Conservation (phyloP, 2,329 filamentous ascomycete genomes). For the Biscogniauxia sp. region DNA sequence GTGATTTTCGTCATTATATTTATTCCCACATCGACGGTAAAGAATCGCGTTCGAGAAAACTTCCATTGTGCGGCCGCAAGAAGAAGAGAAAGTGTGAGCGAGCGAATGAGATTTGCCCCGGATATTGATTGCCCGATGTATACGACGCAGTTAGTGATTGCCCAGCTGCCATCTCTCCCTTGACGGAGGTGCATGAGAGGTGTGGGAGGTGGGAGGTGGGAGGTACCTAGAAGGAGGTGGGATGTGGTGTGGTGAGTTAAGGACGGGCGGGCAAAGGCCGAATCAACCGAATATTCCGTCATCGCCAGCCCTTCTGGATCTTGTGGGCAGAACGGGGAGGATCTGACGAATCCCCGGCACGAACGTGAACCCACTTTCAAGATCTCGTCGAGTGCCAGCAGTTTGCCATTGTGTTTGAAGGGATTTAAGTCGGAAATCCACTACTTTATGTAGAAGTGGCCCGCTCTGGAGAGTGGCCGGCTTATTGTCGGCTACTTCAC, state of each 20-base stretch:
- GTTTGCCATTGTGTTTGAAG: not conserved
- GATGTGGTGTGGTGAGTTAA: too few species aligned
- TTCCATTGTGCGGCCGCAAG: constrained; percentile 5
- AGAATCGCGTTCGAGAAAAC: constrained; percentile 13
- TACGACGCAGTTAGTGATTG: not conserved
- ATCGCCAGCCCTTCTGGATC: not conserved
- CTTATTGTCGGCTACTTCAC: not conserved
- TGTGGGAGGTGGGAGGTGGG: too few species aligned
- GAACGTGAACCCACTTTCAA: not conserved
- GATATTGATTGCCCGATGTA: not conserved
- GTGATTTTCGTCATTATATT: constrained; percentile 17
- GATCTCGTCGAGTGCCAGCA: not conserved
- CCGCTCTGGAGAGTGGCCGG: not conserved
- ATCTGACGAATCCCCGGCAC: not conserved
- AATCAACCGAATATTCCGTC: not conserved
- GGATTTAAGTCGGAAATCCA: not conserved
- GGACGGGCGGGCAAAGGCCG: not conserved
- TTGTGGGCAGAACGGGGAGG: not conserved
- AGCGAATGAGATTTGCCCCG: not conserved
- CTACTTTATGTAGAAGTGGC: not conserved
- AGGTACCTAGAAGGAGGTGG: too few species aligned
- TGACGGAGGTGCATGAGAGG: not conserved
- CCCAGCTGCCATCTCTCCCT: not conserved
- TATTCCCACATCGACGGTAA: constrained; percentile 16
- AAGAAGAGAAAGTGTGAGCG: not conserved